Percentiles rank a stretch among this genome's conserved stretches.
These are phyloP conservation scores for Magnolia officinalis DNA, from an alignment of 164 flowering plant species.

Conservation along the genomic window DNA sequence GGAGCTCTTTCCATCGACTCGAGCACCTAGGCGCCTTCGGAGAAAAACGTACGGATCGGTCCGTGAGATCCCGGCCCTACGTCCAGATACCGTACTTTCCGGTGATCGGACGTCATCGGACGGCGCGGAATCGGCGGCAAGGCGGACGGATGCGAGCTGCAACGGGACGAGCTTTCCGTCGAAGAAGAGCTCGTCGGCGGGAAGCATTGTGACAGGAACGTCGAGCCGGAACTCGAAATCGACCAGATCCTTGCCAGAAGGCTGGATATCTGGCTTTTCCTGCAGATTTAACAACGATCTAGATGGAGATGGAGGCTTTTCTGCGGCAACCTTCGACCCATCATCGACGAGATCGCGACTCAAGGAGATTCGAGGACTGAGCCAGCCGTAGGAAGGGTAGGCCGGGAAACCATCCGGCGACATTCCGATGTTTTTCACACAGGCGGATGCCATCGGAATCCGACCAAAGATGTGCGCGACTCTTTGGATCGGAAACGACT, in stretches of 20 bases:
- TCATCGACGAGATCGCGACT: constrained; percentile 41
- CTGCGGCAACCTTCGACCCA: constrained; percentile 18
- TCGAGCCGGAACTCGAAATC: constrained; percentile 88
- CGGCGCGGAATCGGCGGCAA: neutral
- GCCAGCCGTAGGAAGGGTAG: constrained; percentile 52
- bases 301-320: constrained; percentile 4
- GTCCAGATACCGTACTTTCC: neutral
- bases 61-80: neutral
- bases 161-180: constrained; percentile 82
- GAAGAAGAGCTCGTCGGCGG: constrained; percentile 81
- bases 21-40: constrained; percentile 90
- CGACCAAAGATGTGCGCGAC: too few species aligned
- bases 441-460: constrained; percentile 70
- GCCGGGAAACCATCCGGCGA: constrained; percentile 48
- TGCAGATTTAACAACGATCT: neutral
- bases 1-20: constrained; percentile 75
- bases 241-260: constrained; percentile 21
- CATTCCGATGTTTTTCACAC: constrained; percentile 59
- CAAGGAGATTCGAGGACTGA: constrained; percentile 54
- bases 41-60: constrained; percentile 56
- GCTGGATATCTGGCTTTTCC: constrained; percentile 25
- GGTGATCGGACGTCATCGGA: neutral
- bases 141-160: constrained; percentile 27
- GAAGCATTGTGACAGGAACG: constrained; percentile 69
- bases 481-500: too few species aligned